phyloP scores from a whole-genome alignment of 495 filamentous ascomycete genomes.

The Talaromyces borbonicus region DNA sequence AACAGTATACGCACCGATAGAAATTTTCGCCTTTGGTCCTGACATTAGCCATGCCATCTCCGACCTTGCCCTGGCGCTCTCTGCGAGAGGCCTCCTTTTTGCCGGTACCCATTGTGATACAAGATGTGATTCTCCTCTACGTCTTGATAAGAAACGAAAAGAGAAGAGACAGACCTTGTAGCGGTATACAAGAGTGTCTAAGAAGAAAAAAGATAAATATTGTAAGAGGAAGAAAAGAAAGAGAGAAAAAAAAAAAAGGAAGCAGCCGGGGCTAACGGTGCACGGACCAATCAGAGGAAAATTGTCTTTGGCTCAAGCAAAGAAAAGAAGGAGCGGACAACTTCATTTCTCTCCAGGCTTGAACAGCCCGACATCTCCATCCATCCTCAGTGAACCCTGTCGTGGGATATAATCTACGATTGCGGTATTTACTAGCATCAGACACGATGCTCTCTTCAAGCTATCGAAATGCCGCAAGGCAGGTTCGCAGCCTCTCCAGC shows the following conservation, averaged over 20 bases:
- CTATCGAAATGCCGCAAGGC: slow-evolving; percentile 33
- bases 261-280: slow-evolving; percentile 26
- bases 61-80: slow-evolving; percentile 68
- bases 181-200: slow-evolving; percentile 19
- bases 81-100: slow-evolving; percentile 87
- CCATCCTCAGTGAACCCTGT: no score
- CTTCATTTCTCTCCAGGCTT: no score
- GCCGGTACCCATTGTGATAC: slow-evolving; percentile 70
- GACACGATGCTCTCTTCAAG: slow-evolving; percentile 32
- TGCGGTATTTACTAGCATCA: slow-evolving; percentile 16
- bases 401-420: neutral
- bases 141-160: slow-evolving; percentile 1
- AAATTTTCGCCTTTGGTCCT: slow-evolving; percentile 94
- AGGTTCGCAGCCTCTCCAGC: slow-evolving; percentile 36
- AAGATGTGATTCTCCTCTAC: slow-evolving; percentile 12
- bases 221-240: slow-evolving; percentile 13
- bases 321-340: no score
- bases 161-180: slow-evolving; percentile 13
- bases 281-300: slow-evolving; percentile 35
- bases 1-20: slow-evolving; percentile 50
- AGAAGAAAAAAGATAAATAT: slow-evolving; percentile 15
- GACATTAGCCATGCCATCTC: slow-evolving; percentile 83
- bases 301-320: no score
- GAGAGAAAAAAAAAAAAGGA: slow-evolving; percentile 12
- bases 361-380: no score